Evolutionary conservation across 73 alveolate species (phyloP).

Genomic region (Effrenium voratum): DNA sequence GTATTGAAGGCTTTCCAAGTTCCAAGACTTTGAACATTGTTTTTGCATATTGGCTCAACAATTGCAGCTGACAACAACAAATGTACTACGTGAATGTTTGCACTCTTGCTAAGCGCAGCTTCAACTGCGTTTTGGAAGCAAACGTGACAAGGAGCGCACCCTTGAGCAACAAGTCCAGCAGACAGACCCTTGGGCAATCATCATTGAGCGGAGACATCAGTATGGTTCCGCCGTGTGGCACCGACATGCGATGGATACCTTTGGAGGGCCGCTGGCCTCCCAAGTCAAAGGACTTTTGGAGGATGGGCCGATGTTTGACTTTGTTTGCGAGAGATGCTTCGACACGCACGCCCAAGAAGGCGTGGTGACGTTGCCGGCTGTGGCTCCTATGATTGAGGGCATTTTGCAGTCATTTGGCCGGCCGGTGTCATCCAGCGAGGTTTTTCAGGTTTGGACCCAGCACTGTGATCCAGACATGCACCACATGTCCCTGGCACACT

Average conservation of each 20-base stretch:
- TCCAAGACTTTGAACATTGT: no score
- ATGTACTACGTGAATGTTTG: no score
- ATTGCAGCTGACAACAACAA: no score
- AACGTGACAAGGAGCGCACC: no score
- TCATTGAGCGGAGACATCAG: no score
- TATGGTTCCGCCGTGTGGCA: no score
- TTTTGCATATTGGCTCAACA: no score
- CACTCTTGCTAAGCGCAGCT: no score
- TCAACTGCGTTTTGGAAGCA: no score
- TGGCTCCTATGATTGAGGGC: constrained; percentile 65
- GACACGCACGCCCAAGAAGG: constrained; percentile 32
- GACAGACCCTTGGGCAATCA: no score
- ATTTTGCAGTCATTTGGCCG: constrained; percentile 50
- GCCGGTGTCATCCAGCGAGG: constrained; percentile 38
- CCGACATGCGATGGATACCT: background rate
- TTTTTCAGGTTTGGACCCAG: constrained; percentile 48
- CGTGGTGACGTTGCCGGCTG: constrained; percentile 22
- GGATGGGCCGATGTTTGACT: constrained; percentile 71
- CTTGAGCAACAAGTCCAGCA: no score
- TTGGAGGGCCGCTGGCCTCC: constrained; percentile 23
- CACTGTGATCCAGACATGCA: constrained; percentile 84
- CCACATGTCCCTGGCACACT: constrained; percentile 66
- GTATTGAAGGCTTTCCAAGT: no score
- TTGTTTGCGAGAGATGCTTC: constrained; percentile 42
- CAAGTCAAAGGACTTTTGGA: constrained; percentile 29